phyloP scores from a whole-genome alignment of 2,329 filamentous ascomycete genomes.

The Pseudocercospora fijiensis region DNA sequence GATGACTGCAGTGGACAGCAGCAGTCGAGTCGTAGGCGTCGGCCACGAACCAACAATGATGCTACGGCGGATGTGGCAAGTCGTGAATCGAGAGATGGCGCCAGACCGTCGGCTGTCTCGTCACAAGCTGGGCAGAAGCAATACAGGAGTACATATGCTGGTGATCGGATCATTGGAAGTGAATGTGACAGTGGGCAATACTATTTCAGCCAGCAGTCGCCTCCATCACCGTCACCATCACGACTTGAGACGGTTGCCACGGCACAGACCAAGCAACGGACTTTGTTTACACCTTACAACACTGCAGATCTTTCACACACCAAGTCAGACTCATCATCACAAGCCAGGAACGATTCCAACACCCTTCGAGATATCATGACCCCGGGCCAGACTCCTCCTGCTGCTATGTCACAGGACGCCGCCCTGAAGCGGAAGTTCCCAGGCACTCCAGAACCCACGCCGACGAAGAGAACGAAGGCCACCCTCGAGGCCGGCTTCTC shows the following conservation, averaged over 20 bases:
- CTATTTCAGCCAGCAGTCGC: background rate
- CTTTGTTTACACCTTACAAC: background rate
- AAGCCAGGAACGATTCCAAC: background rate
- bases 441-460: background rate
- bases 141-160: background rate
- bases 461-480: background rate
- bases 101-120: background rate
- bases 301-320: background rate
- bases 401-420: background rate
- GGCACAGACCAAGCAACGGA: background rate
- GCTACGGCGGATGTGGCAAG: background rate
- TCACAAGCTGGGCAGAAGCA: background rate
- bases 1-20: background rate
- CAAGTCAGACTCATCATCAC: background rate
- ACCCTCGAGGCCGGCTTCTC: background rate
- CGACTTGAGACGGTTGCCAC: background rate
- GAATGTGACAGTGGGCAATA: background rate
- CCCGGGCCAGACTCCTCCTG: background rate
- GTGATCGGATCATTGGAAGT: background rate
- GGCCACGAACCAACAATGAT: background rate
- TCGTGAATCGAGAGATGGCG: background rate
- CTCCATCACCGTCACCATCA: background rate
- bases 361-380: background rate
- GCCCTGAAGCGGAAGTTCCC: background rate
- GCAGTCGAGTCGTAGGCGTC: background rate